Percentiles rank a stretch among this genome's conserved stretches.
Evolutionary conservation across 495 filamentous ascomycete genomes (phyloP).

Genomic region (Podospora sp.): DNA sequence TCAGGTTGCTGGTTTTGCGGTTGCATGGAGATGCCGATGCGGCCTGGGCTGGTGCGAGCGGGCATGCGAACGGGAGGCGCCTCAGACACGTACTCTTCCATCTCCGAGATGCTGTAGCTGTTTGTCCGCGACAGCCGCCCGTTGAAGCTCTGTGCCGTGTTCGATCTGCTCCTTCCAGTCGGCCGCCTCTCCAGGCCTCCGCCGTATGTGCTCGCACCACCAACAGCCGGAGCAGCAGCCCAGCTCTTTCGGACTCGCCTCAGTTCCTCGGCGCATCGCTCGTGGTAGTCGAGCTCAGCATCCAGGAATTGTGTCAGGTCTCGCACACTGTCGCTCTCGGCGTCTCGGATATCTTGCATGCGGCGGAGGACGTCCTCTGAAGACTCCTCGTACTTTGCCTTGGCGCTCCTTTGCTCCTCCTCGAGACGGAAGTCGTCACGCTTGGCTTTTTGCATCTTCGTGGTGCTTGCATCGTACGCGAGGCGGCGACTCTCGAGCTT

Average conservation of each 20-base stretch:
- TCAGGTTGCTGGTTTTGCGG: slow-evolving; percentile 33
- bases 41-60: slow-evolving; percentile 57
- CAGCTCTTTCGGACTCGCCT: slow-evolving; percentile 54
- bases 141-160: slow-evolving; percentile 48
- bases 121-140: slow-evolving; percentile 45
- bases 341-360: slow-evolving; percentile 96
- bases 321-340: slow-evolving; percentile 79
- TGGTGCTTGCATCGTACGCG: slow-evolving; percentile 86
- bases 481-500: slow-evolving; percentile 91
- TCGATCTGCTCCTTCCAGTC: slow-evolving; percentile 47
- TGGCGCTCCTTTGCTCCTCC: slow-evolving; percentile 88
- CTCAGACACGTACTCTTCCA: slow-evolving; percentile 39
- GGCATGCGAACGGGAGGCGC: slow-evolving; percentile 56
- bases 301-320: slow-evolving; percentile 85
- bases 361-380: slow-evolving; percentile 89
- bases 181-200: slow-evolving; percentile 34
- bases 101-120: slow-evolving; percentile 38
- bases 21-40: slow-evolving; percentile 48
- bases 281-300: slow-evolving; percentile 88
- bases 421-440: slow-evolving; percentile 90
- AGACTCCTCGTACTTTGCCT: slow-evolving; percentile 95
- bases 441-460: slow-evolving; percentile 93
- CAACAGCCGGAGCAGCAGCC: slow-evolving; percentile 27
- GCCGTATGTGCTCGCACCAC: slow-evolving; percentile 23
- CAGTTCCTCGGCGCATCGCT: slow-evolving; percentile 78